Evolutionary conservation across 108 stramenopile species (phyloP).

Genomic region (Nitzschia inconspicua): DNA sequence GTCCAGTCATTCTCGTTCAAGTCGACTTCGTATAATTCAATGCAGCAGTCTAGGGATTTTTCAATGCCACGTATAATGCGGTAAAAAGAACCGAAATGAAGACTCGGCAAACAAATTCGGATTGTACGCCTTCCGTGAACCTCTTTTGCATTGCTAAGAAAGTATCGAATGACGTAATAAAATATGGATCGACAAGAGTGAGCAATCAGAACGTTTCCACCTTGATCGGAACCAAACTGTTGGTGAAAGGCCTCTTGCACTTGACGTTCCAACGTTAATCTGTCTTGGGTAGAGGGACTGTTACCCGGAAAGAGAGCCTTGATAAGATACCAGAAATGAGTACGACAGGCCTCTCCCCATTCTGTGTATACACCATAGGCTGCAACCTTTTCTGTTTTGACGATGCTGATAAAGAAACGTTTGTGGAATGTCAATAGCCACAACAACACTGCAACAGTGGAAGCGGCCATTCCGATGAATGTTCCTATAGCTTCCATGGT

Average conservation of each 20-base stretch:
- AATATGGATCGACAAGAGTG: constrained; percentile 21
- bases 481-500: no score
- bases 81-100: constrained; percentile 23
- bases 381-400: not conserved
- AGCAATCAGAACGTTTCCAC: not conserved
- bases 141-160: constrained; percentile 9
- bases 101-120: constrained; percentile 5
- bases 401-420: constrained; percentile 7
- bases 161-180: constrained; percentile 14
- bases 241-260: constrained; percentile 8
- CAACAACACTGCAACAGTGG: no score
- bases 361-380: constrained; percentile 19
- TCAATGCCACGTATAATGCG: constrained; percentile 16
- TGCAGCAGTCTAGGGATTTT: constrained; percentile 16
- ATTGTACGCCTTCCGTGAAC: constrained; percentile 4
- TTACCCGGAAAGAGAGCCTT: constrained; percentile 5
- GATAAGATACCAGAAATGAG: constrained; percentile 13
- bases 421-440: constrained; percentile 21
- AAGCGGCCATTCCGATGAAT: no score
- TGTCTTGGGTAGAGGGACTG: not conserved
- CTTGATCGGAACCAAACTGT: not conserved
- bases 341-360: constrained; percentile 4
- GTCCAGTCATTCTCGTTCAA: constrained; percentile 26
- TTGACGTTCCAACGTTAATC: not conserved
- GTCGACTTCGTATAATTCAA: constrained; percentile 21